Base-by-base conservation (phyloP, 345 rosid genomes). In the Eucalyptus tenuipes region DNA sequence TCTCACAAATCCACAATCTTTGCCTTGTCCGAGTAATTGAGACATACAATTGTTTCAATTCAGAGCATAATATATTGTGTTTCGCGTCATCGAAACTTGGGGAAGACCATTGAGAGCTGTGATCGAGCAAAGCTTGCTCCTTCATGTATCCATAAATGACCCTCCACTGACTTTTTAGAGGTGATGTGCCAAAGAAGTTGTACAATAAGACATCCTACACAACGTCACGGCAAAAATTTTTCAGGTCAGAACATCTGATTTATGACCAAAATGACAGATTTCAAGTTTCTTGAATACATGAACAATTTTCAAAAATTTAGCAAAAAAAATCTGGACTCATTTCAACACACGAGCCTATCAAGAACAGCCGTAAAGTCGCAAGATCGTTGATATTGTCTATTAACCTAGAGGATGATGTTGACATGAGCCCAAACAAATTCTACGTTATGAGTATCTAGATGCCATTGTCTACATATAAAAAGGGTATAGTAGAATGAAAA, bases 1-100 rank as follows among this genome's bases (percentile, higher is more conserved):
- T 92, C 88, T 95, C 97, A 88, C 93, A 92, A 31, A 94, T 91
- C 95, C 95, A 94, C 85, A 94, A 88, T 45, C 97, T 90, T 79
- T 94, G 96, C 79, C 93, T 90, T 16, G 97, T 94, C 12, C 94
- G 92, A 45, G 97, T 93, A 40, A 95, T 92, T 13, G 95, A 93
- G n/a, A 90, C 91, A 22, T 90, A 90, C 71, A 90, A 75, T 75
- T 85, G 89, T 64, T 88, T 90, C 86, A 87, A 85, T 89, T 95
- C 97, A 31, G 94, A 92, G 88, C 94, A 93, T 55, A 94, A 50
- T 82, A 92, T 48, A 85, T 90, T 90, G 88, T 93, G 95, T 80
- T 89, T 92, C 37, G 88, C 89, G 13, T 59, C 89, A 53, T 89
- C 59, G 87, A 94, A 95, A 48, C 44, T 82, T 24, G 94, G 91